Percentiles rank a stretch among this genome's conserved stretches.
phyloP scores from a whole-genome alignment of 306 rosid genomes.

The Bauhinia variegata region DNA sequence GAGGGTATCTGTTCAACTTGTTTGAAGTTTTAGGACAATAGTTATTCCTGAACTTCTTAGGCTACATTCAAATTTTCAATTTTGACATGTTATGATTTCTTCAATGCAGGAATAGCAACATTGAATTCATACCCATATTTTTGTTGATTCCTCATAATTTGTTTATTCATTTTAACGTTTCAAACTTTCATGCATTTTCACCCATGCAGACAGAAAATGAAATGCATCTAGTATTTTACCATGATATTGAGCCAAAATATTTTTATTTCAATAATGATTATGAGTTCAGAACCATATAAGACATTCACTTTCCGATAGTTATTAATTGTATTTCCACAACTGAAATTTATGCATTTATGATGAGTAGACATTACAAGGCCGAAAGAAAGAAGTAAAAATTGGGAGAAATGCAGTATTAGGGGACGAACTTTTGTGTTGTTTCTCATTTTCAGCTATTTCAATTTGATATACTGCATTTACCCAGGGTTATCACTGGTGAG shows the following conservation, averaged over 20 bases:
- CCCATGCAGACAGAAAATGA: background rate
- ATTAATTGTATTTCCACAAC: constrained; percentile 12
- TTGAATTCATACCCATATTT: constrained; percentile 17
- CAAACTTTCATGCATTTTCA: constrained; percentile 4
- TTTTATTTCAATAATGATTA: constrained; percentile 20
- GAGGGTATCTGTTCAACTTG: constrained; percentile 4
- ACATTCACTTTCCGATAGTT: constrained; percentile 13
- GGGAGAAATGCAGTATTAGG: constrained; percentile 2
- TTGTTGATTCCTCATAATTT: too few species aligned
- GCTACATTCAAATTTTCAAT: background rate
- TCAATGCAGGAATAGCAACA: constrained; percentile 19
- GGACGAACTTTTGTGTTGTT: constrained; percentile 18
- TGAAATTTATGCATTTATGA: constrained; percentile 13
- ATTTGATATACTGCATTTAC: constrained; percentile 34
- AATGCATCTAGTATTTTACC: constrained; percentile 13
- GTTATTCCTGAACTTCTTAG: background rate
- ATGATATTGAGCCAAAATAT: background rate
- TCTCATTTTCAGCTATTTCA: constrained; percentile 28
- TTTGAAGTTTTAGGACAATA: constrained; percentile 20
- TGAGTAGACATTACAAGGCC: background rate
- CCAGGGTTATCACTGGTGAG: constrained; percentile 74
- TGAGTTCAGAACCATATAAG: too few species aligned
- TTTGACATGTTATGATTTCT: background rate
- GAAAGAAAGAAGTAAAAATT: constrained; percentile 11
- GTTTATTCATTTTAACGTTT: constrained; percentile 11